Percentiles rank a stretch among this genome's conserved stretches.
These are phyloP conservation scores for Vanderwaltozyma tropicalis DNA, from an alignment of 805 yeast genomes.

Conservation along the genomic window DNA sequence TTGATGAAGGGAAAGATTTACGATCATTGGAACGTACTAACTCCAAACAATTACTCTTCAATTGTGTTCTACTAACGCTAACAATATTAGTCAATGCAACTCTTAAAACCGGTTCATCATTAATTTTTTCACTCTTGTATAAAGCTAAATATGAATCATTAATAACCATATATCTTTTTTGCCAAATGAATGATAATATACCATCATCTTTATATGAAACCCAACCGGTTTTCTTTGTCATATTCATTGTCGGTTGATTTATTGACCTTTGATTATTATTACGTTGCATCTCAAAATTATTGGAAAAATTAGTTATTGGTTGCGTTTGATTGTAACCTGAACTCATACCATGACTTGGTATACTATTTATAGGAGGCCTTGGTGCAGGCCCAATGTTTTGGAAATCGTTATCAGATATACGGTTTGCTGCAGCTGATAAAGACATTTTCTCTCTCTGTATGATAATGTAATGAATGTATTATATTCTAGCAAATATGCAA, in stretches of 20 bases:
- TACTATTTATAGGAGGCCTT: conserved; percentile 33
- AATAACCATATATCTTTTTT: conserved; percentile 71
- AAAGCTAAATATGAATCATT: conserved; percentile 66
- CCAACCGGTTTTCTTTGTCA: conserved; percentile 50
- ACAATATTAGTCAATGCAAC: conserved; percentile 50
- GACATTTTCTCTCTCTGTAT: no score
- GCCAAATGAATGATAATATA: conserved; percentile 82
- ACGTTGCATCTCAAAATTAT: background rate
- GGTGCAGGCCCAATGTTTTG: conserved; percentile 50
- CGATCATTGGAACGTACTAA: conserved; percentile 42
- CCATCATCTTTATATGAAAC: conserved; percentile 91
- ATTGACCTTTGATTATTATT: background rate
- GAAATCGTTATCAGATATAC: conserved; percentile 37
- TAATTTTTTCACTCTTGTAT: conserved; percentile 50
- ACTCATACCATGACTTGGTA: conserved; percentile 1
- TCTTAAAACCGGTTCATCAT: conserved; percentile 38
- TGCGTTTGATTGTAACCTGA: conserved; percentile 28
- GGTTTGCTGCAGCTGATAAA: conserved; percentile 36
- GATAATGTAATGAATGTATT: no score
- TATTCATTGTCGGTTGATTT: conserved; percentile 2
- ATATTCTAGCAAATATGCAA: no score
- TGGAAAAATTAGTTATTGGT: conserved; percentile 26
- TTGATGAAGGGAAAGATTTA: conserved; percentile 13
- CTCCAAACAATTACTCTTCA: conserved; percentile 76
- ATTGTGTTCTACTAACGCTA: conserved; percentile 55